phyloP scores from a whole-genome alignment of 176 grass and related monocot genomes.

The Thalia dealbata region DNA sequence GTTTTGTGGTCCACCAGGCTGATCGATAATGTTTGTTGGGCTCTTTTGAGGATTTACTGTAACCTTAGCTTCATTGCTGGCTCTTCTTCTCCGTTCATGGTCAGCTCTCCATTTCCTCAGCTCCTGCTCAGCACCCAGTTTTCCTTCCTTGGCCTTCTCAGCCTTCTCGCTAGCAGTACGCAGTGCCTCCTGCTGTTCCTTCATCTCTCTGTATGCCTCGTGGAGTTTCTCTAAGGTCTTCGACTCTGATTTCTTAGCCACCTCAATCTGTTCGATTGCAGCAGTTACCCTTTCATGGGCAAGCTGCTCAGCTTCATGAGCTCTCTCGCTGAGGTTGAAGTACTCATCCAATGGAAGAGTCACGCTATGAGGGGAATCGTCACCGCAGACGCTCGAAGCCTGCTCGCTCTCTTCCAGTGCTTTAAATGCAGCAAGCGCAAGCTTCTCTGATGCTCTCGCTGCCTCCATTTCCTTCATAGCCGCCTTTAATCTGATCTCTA shows the following conservation, averaged over 20 bases:
- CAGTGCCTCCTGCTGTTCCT: conserved; percentile 40
- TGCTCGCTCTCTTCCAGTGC: conserved; percentile 70
- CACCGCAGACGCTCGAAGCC: conserved; percentile 29
- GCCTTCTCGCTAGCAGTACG: conserved; percentile 42
- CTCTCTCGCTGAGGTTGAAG: conserved; percentile 57
- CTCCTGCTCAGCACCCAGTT: conserved; percentile 71
- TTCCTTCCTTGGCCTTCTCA: conserved; percentile 69
- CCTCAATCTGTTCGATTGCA: conserved; percentile 48
- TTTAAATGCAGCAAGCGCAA: conserved; percentile 58
- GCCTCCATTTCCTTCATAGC: conserved; percentile 86
- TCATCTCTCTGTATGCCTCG: conserved; percentile 40
- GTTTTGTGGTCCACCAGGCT: conserved; percentile 19
- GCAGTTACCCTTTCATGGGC: conserved; percentile 41
- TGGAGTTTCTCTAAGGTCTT: conserved; percentile 45
- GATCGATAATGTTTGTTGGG: conserved; percentile 11
- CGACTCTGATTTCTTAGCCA: conserved; percentile 54
- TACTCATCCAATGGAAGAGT: conserved; percentile 64
- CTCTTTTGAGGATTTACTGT: conserved; percentile 32
- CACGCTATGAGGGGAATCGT: conserved; percentile 45
- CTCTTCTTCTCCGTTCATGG: conserved; percentile 41
- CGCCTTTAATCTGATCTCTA: conserved; percentile 47
- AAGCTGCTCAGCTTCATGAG: conserved; percentile 63
- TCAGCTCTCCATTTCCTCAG: conserved; percentile 94
- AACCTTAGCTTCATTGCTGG: conserved; percentile 42
- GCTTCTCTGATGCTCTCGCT: conserved; percentile 53